phyloP scores from a whole-genome alignment of 768 basidiomycete genomes.

The Neoboletus magnificus region DNA sequence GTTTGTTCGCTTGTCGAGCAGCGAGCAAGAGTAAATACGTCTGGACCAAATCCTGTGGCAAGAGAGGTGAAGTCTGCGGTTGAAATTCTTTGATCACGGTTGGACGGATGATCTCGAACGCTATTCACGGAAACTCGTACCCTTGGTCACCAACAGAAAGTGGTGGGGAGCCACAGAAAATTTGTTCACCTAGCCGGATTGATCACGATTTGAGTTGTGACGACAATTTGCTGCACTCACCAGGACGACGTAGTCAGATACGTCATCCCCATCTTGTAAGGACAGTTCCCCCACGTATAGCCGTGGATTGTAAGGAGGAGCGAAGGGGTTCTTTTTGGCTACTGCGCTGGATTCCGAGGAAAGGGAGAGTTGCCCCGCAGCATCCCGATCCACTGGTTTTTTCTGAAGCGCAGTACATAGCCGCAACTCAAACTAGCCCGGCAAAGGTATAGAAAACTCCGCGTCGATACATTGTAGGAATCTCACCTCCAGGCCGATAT shows the following conservation, averaged over 20 bases:
- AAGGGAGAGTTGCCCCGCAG: conserved; percentile 34
- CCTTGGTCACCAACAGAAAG: conserved; percentile 85
- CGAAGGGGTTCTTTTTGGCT: conserved; percentile 63
- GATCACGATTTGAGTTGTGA: not conserved
- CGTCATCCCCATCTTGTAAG: conserved; percentile 44
- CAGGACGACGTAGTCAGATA: conserved; percentile 62
- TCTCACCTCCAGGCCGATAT: conserved; percentile 63
- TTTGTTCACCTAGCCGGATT: conserved; percentile 68
- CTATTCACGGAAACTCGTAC: conserved; percentile 35
- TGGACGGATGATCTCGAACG: not conserved
- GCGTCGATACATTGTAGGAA: not conserved
- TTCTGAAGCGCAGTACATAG: conserved; percentile 82
- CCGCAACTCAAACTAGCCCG: conserved; percentile 75
- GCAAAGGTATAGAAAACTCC: not conserved
- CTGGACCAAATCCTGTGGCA: conserved; percentile 75
- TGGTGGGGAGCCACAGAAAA: conserved; percentile 82
- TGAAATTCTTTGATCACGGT: conserved; percentile 51
- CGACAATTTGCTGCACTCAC: conserved; percentile 40
- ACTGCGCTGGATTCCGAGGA: conserved; percentile 20
- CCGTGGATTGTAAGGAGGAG: conserved; percentile 79
- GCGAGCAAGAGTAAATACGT: conserved; percentile 72
- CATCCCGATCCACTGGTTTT: conserved; percentile 58
- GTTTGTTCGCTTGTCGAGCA: conserved; percentile 55
- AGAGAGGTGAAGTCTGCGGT: conserved; percentile 76
- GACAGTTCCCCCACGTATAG: conserved; percentile 74